Base-by-base conservation (phyloP, 2,329 filamentous ascomycete genomes). In the Fusarium xylarioides region DNA sequence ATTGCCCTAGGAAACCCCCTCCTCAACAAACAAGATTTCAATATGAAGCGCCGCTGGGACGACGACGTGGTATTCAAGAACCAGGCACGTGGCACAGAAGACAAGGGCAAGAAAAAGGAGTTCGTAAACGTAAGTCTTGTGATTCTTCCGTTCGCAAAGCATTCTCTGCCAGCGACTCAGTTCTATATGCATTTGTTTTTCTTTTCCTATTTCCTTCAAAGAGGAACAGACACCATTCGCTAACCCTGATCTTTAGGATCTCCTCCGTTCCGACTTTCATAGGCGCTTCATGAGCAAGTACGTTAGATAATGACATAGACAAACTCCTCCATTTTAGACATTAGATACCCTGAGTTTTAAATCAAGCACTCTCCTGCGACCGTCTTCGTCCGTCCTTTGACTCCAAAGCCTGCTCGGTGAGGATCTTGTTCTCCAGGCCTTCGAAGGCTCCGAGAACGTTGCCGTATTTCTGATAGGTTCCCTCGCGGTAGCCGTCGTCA, bases 21-120 rank as follows among this genome's bases (percentile, higher is more conserved):
- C 57, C 88, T 99, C 63, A 98, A 98, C 56, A 93, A 93, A 81
- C 84, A 89, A 26, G 95, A 97, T 76, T 98, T 97, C 81, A 95
- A 92, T 66, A 91, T 98, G 79, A 98, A 97, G 87, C 87, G 94
- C 75, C 86, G 95, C 76, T 99, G 96, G 96, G 96, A 99, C 77
- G 96, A 99, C 78, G 96, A 99, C 81, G 96, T 99, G 18, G 95
- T 99, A 6, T 99, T 99, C 85, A 98, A 97, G 86, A 99, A 99
- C 82, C 96, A 99, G 84, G 96, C 95, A 38, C 89, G 96, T 66
- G 96, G 95, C 14, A 97, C 95, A 1, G 95, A 98, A 80, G 94
- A 98, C 71, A 95, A 92, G 85, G 91, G 92, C 71, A 90, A 95
- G 85, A 90, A 89, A 83, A 97, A 95, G 85, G 95, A 97, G 83